Percentiles rank a stretch among this genome's conserved stretches.
These are phyloP conservation scores for Beta corolliflora DNA, from an alignment of 179 eudicot species.

Conservation along the genomic window DNA sequence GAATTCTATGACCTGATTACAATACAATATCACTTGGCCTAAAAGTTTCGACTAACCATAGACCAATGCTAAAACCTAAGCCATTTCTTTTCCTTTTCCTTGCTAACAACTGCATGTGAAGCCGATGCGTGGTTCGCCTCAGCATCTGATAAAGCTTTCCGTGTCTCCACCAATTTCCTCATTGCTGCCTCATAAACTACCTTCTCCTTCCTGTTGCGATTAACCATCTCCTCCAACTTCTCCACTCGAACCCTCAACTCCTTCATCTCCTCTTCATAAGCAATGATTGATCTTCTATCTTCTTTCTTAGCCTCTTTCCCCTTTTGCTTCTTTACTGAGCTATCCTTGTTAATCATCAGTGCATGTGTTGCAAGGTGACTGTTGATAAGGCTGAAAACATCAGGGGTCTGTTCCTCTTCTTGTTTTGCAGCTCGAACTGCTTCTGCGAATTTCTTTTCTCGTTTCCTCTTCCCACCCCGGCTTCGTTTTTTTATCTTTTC, in stretches of 20 bases:
- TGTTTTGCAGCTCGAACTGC: conserved; percentile 63
- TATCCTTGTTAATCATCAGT: conserved; percentile 32
- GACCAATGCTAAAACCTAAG: conserved; percentile 59
- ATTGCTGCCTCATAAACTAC: conserved; percentile 78
- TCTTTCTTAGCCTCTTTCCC: conserved; percentile 58
- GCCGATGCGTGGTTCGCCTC: conserved; percentile 81
- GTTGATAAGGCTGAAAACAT: conserved; percentile 86
- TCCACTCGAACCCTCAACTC: conserved; percentile 56
- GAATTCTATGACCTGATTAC: too few species aligned
- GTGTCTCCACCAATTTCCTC: conserved; percentile 75
- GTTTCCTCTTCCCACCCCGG: conserved; percentile 91
- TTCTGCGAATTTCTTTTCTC: conserved; percentile 79
- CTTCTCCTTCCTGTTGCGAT: conserved; percentile 78
- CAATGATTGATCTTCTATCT: conserved; percentile 72
- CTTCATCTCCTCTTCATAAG: conserved; percentile 79
- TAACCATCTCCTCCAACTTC: conserved; percentile 85
- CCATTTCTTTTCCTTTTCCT: conserved; percentile 92
- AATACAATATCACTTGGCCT: too few species aligned
- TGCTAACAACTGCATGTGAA: conserved; percentile 67
- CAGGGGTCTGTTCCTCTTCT: conserved; percentile 59
- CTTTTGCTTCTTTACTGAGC: conserved; percentile 39
- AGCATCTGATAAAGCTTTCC: conserved; percentile 57
- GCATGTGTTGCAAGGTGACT: conserved; percentile 70
- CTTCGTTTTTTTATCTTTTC: conserved; percentile 59
- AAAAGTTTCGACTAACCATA: too few species aligned